Evolutionary conservation across 2,329 filamentous ascomycete species (phyloP).

Genomic region (Clonostachys solani): DNA sequence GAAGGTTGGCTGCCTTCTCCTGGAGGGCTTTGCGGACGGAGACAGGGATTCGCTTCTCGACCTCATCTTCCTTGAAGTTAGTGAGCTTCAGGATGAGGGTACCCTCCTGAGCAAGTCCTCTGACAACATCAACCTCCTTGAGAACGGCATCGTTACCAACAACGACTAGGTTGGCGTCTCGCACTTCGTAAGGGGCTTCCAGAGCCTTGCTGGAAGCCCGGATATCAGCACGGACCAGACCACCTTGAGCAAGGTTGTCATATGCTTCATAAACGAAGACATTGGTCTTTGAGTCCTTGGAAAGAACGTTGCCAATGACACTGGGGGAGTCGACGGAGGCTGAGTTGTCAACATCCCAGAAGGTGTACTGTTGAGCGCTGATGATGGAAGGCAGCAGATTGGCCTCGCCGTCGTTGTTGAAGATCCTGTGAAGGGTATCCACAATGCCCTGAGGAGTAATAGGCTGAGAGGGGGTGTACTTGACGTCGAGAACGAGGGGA

Average conservation of each 20-base stretch:
- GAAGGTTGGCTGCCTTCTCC: conserved; percentile 66
- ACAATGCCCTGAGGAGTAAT: conserved; percentile 52
- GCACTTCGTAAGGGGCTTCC: conserved; percentile 78
- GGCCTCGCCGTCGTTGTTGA: conserved; percentile 49
- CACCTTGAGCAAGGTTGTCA: conserved; percentile 68
- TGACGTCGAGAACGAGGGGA: conserved; percentile 74
- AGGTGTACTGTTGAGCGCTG: conserved; percentile 77
- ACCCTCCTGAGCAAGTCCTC: conserved; percentile 65
- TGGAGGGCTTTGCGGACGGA: conserved; percentile 67
- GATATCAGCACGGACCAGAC: conserved; percentile 78
- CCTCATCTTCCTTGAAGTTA: conserved; percentile 79
- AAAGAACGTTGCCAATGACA: conserved; percentile 55
- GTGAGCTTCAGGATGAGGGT: conserved; percentile 73
- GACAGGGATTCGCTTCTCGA: conserved; percentile 79
- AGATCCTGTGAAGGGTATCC: conserved; percentile 43
- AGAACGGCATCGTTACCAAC: conserved; percentile 79
- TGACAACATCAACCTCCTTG: conserved; percentile 69
- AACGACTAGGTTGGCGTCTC: conserved; percentile 73
- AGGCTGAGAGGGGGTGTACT: conserved; percentile 71
- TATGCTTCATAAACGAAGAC: conserved; percentile 58
- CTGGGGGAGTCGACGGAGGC: conserved; percentile 60
- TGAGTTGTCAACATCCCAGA: conserved; percentile 88
- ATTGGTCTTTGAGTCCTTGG: conserved; percentile 66
- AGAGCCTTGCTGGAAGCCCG: conserved; percentile 78
- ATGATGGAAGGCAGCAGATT: conserved; percentile 37